Evolutionary conservation across 2,329 filamentous ascomycete genomes (phyloP).

Genomic region (Claviceps purpurea): DNA sequence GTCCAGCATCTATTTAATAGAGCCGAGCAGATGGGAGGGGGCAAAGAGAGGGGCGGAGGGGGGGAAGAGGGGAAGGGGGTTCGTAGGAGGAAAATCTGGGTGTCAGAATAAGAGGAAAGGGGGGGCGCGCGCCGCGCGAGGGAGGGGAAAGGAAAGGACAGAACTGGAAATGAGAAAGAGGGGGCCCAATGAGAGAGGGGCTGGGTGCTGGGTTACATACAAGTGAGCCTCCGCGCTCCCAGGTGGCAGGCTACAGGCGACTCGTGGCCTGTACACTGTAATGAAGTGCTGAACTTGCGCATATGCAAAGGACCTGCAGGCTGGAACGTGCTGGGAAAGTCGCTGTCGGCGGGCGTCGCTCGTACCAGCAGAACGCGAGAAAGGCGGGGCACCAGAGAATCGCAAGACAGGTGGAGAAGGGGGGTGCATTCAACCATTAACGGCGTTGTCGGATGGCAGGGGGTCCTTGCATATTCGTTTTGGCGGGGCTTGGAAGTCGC

Average conservation of each 20-base stretch:
- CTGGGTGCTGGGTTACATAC: constrained; percentile 10
- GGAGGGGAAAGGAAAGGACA: constrained; percentile 8
- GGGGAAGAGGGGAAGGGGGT: constrained; percentile 4
- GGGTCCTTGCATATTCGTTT: neutral
- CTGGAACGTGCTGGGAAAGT: constrained; percentile 2
- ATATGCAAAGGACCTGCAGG: neutral
- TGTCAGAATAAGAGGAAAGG: constrained; percentile 8
- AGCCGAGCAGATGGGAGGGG: constrained; percentile 7
- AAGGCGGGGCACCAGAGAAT: constrained; percentile 1
- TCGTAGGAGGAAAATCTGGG: constrained; percentile 6
- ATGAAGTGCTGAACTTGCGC: neutral
- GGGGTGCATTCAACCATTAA: neutral
- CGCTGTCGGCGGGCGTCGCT: constrained; percentile 9
- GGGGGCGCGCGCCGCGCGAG: constrained; percentile 5
- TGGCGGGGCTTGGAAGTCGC: too few relatives aligned
- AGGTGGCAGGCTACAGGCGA: neutral
- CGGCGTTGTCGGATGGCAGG: too few relatives aligned
- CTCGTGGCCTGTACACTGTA: neutral
- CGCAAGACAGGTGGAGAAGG: neutral
- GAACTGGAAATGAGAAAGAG: constrained; percentile 4
- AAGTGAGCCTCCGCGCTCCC: neutral
- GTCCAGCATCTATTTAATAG: constrained; percentile 6
- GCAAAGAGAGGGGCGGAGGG: constrained; percentile 2
- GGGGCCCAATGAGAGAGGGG: constrained; percentile 10
- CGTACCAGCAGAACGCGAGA: constrained; percentile 11